Base-by-base conservation (phyloP, 208 protist genomes). In the Tritrichomonas musculus region DNA sequence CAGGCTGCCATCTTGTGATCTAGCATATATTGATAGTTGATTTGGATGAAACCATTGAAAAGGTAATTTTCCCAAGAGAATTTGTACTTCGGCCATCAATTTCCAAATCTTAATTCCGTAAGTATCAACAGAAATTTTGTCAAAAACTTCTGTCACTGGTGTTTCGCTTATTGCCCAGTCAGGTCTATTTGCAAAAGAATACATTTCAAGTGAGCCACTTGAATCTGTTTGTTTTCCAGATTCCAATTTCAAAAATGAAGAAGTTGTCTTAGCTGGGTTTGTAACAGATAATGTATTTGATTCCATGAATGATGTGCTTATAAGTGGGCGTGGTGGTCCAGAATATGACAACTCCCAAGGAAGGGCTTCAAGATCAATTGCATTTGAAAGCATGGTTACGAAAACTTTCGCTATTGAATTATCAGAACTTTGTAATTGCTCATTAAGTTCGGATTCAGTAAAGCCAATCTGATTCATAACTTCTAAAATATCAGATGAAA, bases 11-110 rank as follows among this genome's bases (percentile, higher is more conserved):
- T 47, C 3, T n/a, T 82, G 20, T n/a, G 41, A 50, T 82, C 73
- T 36, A 22, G 9, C 30, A 13, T 47, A 20, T 30, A 82, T 82
- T 82, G n/a, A 20, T 30, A 47, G 33, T 47, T 33, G 73, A 82
- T 82, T 50, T 82, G 73, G 73, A 82, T 82, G 73, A 41, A 82
- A 82, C 73, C 73, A 82, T 53, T 82, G 73, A 25, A 82, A 30
- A 9, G 39, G 39, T 0, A 47, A 14, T 22, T 25, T n/a, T 33
- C 50, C 41, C 3, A 50, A 20, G 20, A 30, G 41, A 3, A 3
- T 25, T 30, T 82, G 73, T 8, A 82, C 41, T n/a, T 25, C 41
- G 73, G 25, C 47, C 73, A 82, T 82, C 25, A 82, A n/a, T 20
- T 82, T 33, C 73, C 73, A 82, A 30, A 82, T 82, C 3, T 33